phyloP scores from a whole-genome alignment of 2,329 filamentous ascomycete species.

The Clonostachys chloroleuca region DNA sequence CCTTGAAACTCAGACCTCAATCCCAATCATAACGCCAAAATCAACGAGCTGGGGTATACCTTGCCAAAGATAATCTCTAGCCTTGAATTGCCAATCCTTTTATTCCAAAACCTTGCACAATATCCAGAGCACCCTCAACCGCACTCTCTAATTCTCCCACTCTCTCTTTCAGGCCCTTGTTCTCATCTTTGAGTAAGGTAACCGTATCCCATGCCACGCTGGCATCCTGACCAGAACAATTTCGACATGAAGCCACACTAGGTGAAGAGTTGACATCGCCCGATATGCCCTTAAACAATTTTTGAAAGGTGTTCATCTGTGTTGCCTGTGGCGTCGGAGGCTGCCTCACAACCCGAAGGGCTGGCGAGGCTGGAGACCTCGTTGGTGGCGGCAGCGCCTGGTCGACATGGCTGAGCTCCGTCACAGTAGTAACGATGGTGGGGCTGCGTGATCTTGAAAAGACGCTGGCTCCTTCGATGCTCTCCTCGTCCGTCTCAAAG shows the following conservation, averaged over 20 bases:
- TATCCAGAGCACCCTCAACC: slow-evolving; percentile 57
- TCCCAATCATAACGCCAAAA: no score
- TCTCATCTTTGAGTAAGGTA: slow-evolving; percentile 57
- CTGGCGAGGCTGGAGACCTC: slow-evolving; percentile 10
- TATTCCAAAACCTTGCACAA: slow-evolving; percentile 49
- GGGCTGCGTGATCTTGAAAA: slow-evolving; percentile 59
- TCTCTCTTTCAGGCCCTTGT: slow-evolving; percentile 53
- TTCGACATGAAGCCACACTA: slow-evolving; percentile 35
- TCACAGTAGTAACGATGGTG: slow-evolving; percentile 34
- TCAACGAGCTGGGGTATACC: no score
- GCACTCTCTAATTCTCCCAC: slow-evolving; percentile 55
- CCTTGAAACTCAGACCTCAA: no score
- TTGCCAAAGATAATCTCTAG: no score
- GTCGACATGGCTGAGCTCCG: slow-evolving; percentile 17
- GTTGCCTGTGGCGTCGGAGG: slow-evolving; percentile 33
- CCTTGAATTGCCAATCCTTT: not conserved
- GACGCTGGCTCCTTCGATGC: slow-evolving; percentile 46
- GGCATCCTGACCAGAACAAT: slow-evolving; percentile 53
- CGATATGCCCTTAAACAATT: slow-evolving; percentile 35
- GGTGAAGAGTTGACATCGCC: slow-evolving; percentile 21
- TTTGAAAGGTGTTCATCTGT: slow-evolving; percentile 29
- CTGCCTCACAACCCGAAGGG: not conserved
- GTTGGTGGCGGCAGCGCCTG: slow-evolving; percentile 10
- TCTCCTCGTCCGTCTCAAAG: slow-evolving; percentile 47
- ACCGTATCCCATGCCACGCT: slow-evolving; percentile 63